Conservation (phyloP, 2,329 filamentous ascomycete species). For the Colletotrichum euphorbiae region DNA sequence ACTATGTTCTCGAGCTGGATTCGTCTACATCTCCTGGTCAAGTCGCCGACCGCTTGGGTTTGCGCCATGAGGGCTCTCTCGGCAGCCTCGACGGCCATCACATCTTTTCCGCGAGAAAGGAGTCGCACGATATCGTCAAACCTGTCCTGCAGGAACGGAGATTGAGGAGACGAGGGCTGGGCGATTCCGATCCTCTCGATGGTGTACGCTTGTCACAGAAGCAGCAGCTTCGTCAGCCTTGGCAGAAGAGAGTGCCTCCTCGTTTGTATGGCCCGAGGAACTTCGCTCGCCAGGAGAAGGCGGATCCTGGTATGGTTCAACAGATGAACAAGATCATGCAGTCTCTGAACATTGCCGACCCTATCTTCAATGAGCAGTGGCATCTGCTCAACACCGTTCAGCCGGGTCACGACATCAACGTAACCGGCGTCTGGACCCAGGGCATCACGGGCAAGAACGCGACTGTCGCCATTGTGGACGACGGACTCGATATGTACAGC, state of each 20-base stretch:
- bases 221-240: slow-evolving; percentile 64
- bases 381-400: slow-evolving; percentile 89
- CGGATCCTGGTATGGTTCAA: slow-evolving; percentile 60
- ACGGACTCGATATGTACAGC: slow-evolving; percentile 96
- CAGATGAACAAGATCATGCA: slow-evolving; percentile 71
- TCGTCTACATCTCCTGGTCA: slow-evolving; percentile 72
- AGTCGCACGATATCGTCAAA: slow-evolving; percentile 69
- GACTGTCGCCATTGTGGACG: slow-evolving; percentile 94
- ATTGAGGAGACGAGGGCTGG: slow-evolving; percentile 70
- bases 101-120: slow-evolving; percentile 81
- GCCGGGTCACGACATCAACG: slow-evolving; percentile 91
- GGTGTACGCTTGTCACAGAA: slow-evolving; percentile 84
- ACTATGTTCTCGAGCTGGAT: slow-evolving; percentile 90
- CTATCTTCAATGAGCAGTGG: slow-evolving; percentile 95
- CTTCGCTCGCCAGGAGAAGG: slow-evolving; percentile 40
- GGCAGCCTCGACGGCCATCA: slow-evolving; percentile 85
- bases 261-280: slow-evolving; percentile 34
- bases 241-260: slow-evolving; percentile 64
- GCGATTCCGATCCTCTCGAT: slow-evolving; percentile 72
- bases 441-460: slow-evolving; percentile 90
- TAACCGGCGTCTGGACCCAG: slow-evolving; percentile 92
- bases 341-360: slow-evolving; percentile 82
- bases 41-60: slow-evolving; percentile 78
- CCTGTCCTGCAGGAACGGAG: slow-evolving; percentile 64
- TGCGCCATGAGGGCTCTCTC: slow-evolving; percentile 84